phyloP scores from a whole-genome alignment of 108 stramenopile species.

The Skeletonema menzelii region DNA sequence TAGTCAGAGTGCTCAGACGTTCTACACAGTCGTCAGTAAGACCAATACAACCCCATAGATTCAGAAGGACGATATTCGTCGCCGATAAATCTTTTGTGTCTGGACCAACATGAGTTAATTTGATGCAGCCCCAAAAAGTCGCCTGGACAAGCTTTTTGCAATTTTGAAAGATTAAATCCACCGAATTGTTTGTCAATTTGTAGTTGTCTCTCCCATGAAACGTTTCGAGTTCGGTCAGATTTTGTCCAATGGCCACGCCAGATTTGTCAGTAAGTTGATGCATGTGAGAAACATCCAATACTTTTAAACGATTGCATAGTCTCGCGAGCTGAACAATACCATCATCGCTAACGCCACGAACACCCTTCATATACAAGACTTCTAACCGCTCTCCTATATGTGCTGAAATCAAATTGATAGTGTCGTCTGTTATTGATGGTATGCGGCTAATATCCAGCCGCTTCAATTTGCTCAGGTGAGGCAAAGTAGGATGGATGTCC shows the following conservation, averaged over 20 bases:
- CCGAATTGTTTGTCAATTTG: conserved; percentile 50
- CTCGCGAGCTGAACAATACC: conserved; percentile 50
- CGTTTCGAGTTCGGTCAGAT: conserved; percentile 52
- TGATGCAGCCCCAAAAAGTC: conserved; percentile 70
- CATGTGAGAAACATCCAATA: conserved; percentile 61
- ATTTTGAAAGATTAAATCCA: conserved; percentile 55
- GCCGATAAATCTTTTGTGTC: neutral
- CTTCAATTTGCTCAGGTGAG: conserved; percentile 51
- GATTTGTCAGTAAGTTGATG: conserved; percentile 52
- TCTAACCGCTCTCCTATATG: conserved; percentile 40
- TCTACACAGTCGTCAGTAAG: conserved; percentile 47
- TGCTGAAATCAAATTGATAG: conserved; percentile 48
- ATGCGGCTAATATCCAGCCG: conserved; percentile 58
- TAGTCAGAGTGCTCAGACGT: conserved; percentile 26
- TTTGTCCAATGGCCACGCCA: conserved; percentile 51
- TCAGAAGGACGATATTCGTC: conserved; percentile 51
- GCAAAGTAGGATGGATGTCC: conserved; percentile 55
- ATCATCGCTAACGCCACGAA: conserved; percentile 47
- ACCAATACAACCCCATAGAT: conserved; percentile 70
- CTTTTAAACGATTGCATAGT: conserved; percentile 47
- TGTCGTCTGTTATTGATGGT: conserved; percentile 53
- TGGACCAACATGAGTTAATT: conserved; percentile 41
- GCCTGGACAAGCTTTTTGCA: conserved; percentile 55
- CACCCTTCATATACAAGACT: conserved; percentile 67
- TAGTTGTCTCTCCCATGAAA: conserved; percentile 71